Conservation (phyloP, 2,329 filamentous ascomycete genomes). For the Cladosporium velox region DNA sequence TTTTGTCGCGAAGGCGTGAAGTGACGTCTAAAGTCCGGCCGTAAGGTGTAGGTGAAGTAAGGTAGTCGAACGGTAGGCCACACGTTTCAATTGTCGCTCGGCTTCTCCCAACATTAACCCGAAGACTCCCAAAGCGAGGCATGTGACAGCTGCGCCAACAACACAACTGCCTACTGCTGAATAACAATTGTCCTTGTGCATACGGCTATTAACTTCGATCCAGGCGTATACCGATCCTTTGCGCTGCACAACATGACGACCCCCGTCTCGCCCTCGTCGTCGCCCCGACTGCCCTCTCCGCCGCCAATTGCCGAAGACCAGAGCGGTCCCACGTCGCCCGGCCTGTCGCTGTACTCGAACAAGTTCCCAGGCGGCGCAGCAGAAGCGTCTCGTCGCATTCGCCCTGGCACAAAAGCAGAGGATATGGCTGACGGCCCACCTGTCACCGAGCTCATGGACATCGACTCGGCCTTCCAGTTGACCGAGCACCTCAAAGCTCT, state of each 20-base stretch:
- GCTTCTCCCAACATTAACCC: too few relatives aligned
- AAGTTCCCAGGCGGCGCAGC: constrained; percentile 55
- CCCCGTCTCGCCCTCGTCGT: constrained; percentile 63
- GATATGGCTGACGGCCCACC: constrained; percentile 94
- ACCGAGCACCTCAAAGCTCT: constrained; percentile 96
- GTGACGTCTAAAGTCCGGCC: too few relatives aligned
- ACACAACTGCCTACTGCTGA: background rate
- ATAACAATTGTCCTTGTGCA: background rate
- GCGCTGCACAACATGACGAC: constrained; percentile 25
- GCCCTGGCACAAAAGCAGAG: constrained; percentile 84
- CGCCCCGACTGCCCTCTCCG: constrained; percentile 89
- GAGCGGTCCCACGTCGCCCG: constrained; percentile 76
- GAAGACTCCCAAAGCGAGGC: background rate
- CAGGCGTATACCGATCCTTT: background rate
- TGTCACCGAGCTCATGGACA: constrained; percentile 80
- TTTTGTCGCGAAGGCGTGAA: too few relatives aligned
- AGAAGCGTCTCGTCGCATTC: constrained; percentile 80
- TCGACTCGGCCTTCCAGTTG: constrained; percentile 95
- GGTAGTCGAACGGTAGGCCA: background rate
- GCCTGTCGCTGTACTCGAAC: constrained; percentile 53
- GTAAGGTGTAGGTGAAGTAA: too few relatives aligned
- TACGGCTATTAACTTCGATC: background rate
- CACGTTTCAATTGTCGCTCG: background rate
- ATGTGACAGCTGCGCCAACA: background rate
- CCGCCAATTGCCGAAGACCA: constrained; percentile 95